Evolutionary conservation across 352 stramenopile genomes (phyloP), one percentile per base, ranked within the genome.

Genomic region (Globisporangium nunn): DNA sequence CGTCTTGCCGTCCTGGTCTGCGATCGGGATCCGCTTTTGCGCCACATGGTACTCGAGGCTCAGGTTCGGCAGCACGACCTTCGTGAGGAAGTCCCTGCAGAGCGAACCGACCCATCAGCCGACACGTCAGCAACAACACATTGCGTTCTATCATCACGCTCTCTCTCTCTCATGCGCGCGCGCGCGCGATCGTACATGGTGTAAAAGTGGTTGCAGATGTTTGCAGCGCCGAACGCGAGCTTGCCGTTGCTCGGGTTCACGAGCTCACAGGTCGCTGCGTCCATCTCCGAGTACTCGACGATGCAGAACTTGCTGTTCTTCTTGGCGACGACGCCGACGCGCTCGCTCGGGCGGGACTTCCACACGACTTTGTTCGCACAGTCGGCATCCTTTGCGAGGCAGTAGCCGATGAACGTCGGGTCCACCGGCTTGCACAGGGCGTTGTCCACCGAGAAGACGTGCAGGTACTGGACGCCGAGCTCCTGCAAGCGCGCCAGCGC

Each of bases 161-260:
- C 23, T 0, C 23, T 0, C 23, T 23, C 23, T 23, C 23, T 23
- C 23, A 23, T 23, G 1, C 23, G 23, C 23, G 23, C 23, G 23
- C 23, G 23, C 23, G 23, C 23, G 23, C 1, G 23, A 1, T 23
- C 98, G 40, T 87, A 92, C 40, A 97, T 52, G 1, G 87, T 94
- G 68, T 97, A 99, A 59, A 97, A 98, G 69, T 99, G 96, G 81
- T 98, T 98, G 88, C 96, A 99, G 69, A 99, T 98, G 67, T 99
- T 99, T 30, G 88, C 96, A 1, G 95, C 94, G 12, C 95, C 91
- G 69, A 97, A 99, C 0, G 90, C 65, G 10, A 99, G 81, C 53
- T 88, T 80, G 12, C 93, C 93, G 2, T 72, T 94, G 47, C 35
- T 64, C 28, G 69, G 48, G 52, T 92, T 61, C 46, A 75, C 67